Conservation (phyloP, 2,329 filamentous ascomycete species). For the Curvularia sp. region DNA sequence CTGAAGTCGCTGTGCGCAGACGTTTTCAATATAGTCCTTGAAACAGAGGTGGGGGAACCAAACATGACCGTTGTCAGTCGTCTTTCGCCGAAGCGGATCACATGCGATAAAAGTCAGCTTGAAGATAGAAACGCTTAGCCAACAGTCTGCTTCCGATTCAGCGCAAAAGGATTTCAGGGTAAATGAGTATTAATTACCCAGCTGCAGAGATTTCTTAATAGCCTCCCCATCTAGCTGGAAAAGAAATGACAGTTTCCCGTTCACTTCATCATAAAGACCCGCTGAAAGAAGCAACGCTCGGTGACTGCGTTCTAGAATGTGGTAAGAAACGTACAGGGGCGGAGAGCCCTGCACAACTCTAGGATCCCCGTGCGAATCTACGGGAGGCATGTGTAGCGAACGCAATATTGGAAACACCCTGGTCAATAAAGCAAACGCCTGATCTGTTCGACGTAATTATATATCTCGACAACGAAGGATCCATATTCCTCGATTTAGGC, state of each 20-base stretch:
- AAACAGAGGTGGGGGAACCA: not conserved
- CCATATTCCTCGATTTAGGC: not conserved
- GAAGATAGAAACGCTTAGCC: not conserved
- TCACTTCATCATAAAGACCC: not conserved
- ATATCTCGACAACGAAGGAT: not conserved
- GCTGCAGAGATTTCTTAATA: not conserved
- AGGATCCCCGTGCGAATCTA: not conserved
- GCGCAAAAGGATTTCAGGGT: too few species aligned
- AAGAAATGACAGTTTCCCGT: not conserved
- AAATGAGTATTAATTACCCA: not conserved
- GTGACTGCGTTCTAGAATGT: not conserved
- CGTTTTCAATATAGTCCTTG: conserved; percentile 3
- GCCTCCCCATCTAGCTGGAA: not conserved
- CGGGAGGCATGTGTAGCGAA: conserved; percentile 1
- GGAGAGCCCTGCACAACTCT: not conserved
- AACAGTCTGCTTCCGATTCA: not conserved
- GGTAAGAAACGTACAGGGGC: not conserved
- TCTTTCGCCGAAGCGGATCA: not conserved
- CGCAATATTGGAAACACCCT: not conserved
- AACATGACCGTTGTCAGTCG: not conserved
- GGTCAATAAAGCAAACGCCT: not conserved
- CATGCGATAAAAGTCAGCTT: not conserved
- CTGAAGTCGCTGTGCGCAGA: not conserved
- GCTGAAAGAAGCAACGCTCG: not conserved
- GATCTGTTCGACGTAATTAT: not conserved